Evolutionary conservation across 2,329 filamentous ascomycete species (phyloP).

Genomic region (Clonostachys sp.): DNA sequence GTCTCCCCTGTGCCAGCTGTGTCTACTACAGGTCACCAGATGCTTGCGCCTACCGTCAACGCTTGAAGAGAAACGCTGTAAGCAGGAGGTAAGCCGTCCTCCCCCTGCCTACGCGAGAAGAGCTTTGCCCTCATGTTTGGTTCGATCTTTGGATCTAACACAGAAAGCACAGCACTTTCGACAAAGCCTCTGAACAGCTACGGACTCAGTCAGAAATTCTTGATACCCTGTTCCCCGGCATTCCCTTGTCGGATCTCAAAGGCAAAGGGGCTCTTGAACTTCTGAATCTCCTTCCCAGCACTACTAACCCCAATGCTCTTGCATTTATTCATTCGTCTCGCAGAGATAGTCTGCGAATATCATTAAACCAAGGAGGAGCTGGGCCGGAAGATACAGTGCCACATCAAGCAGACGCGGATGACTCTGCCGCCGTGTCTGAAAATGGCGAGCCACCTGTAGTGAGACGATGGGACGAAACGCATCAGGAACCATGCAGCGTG

Average conservation of each 20-base stretch:
- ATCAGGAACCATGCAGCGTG: slow-evolving; percentile 11
- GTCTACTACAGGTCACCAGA: slow-evolving; percentile 18
- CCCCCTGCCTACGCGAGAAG: not conserved
- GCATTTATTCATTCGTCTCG: not conserved
- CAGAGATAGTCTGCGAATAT: not conserved
- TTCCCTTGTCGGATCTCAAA: slow-evolving; percentile 6
- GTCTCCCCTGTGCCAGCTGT: slow-evolving; percentile 26
- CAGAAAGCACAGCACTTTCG: slow-evolving; percentile 10
- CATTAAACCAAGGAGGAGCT: not conserved
- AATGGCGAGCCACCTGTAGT: slow-evolving; percentile 16
- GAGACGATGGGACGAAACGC: slow-evolving; percentile 19
- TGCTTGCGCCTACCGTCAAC: slow-evolving; percentile 18
- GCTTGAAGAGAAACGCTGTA: slow-evolving; percentile 18
- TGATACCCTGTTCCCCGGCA: slow-evolving; percentile 12
- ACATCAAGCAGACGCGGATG: slow-evolving; percentile 4
- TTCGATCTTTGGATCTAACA: not conserved
- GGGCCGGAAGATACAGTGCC: not conserved
- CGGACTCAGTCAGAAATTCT: slow-evolving; percentile 12
- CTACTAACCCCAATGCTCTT: not conserved
- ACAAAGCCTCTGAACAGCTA: slow-evolving; percentile 14
- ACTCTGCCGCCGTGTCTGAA: slow-evolving; percentile 15
- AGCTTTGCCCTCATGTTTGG: no score
- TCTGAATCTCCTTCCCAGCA: slow-evolving; percentile 5
- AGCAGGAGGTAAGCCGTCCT: slow-evolving; percentile 14
- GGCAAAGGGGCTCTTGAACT: slow-evolving; percentile 13